Conservation (phyloP, 129 eudicot species). For the Tagetes erecta region DNA sequence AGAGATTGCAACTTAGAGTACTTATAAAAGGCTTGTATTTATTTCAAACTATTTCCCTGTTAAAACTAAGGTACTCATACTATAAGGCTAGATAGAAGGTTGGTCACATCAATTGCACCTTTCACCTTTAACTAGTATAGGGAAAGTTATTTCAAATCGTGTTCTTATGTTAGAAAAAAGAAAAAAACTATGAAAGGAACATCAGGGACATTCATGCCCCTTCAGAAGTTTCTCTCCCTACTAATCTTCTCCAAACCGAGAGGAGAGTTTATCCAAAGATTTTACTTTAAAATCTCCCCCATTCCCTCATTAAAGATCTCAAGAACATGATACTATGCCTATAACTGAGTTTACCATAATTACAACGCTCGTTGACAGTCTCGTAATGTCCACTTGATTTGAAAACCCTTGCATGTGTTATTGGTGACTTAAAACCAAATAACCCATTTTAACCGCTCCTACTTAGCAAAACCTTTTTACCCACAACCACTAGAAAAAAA, state of each 20-base stretch:
- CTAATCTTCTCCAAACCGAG: too few relatives aligned
- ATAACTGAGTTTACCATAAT: background rate
- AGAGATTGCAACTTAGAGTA: background rate
- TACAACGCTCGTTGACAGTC: background rate
- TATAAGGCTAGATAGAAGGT: background rate
- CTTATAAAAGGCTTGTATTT: background rate
- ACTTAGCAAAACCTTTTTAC: background rate
- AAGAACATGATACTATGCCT: too few relatives aligned
- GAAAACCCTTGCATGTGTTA: background rate
- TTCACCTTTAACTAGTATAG: conserved; percentile 53
- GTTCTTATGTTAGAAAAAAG: conserved; percentile 47
- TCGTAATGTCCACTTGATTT: background rate
- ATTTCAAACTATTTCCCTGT: background rate
- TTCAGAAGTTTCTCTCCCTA: too few relatives aligned
- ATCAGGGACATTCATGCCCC: too few relatives aligned
- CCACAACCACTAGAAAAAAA: background rate
- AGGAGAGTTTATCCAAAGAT: background rate
- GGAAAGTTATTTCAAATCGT: conserved; percentile 35
- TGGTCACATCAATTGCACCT: conserved; percentile 37
- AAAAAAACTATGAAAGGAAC: too few relatives aligned
- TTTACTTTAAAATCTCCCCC: too few relatives aligned
- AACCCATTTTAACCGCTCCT: background rate
- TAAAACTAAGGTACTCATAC: background rate
- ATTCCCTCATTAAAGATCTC: too few relatives aligned
- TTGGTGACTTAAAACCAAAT: background rate